Base-by-base conservation (phyloP, 106 monocot genomes). In the Apostasia ramifera region DNA sequence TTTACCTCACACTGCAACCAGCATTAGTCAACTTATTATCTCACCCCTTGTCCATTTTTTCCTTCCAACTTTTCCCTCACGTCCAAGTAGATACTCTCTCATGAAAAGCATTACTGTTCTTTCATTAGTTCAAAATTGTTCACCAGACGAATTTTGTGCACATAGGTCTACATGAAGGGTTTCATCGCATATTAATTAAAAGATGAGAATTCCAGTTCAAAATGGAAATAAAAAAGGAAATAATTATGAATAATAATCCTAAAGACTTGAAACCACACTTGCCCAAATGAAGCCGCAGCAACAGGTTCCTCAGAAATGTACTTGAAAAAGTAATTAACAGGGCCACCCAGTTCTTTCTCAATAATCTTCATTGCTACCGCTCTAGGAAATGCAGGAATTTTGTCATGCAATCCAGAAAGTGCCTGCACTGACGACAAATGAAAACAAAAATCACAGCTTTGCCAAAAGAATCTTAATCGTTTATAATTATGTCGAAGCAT, bases 271-370 rank as follows among this genome's bases (percentile, higher is more conserved):
- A 62, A 5, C 10, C 39, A 59, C 66, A 91, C 95, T 83, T 95
- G 95, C 14, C 95, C 95, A 81, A 95, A 95, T 57, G 95, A 95
- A 79, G 95, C 95, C 68, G 95, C 91, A 84, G 91, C 95, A 1
- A 91, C 63, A 52, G 95, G 79, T 66, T 91, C 76, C 66, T 91
- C 86, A 42, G 95, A 91, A 50, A 95, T 74, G 75, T 86, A 86
- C 68, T 80, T 85, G 70, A 88, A 95, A 8, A 69, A 70, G 58
- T 62, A 51, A 4, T 80, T 61, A 44, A 86, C 69, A 51, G 85
- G 77, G 52, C 79, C 79, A 61, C 86, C 88, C 9, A 95, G 53
- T 80, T 95, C 95, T 60, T 77, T 75, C 55, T 88, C 88, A 69
- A 95, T 86, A 59, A 84, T 88, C 63, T 88, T 79, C 81, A 95